These are phyloP conservation scores for Phytopythium helicoides DNA, from an alignment of 352 stramenopile genomes.

Conservation along the genomic window DNA sequence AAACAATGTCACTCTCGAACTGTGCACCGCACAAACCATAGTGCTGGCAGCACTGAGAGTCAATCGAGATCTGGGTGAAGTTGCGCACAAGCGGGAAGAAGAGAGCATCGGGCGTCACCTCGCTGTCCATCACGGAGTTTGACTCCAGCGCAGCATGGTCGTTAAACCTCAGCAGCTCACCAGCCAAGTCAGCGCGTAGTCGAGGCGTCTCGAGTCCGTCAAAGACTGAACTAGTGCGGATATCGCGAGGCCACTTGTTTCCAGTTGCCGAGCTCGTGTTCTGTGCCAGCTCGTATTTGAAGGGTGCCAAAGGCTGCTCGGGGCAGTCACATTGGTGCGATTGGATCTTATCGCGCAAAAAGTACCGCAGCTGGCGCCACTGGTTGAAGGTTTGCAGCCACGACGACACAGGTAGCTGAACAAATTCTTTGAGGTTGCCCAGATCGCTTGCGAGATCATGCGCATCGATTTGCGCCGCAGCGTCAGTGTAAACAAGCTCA, in stretches of 20 bases:
- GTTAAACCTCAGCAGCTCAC: slow-evolving; percentile 1
- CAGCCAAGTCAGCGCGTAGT: background rate
- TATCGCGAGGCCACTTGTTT: background rate
- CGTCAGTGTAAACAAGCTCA: slow-evolving; percentile 71
- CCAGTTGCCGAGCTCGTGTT: background rate
- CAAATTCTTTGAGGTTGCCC: slow-evolving; percentile 68
- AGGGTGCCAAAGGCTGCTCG: slow-evolving; percentile 72
- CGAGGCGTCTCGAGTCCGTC: background rate
- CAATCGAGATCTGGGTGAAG: slow-evolving; percentile 86
- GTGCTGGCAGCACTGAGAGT: slow-evolving; percentile 87
- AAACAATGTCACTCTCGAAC: slow-evolving; percentile 84
- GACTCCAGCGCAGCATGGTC: background rate
- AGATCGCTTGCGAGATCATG: slow-evolving; percentile 74
- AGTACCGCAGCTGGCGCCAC: slow-evolving; percentile 84
- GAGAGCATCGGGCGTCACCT: slow-evolving; percentile 59
- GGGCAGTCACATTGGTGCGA: slow-evolving; percentile 63
- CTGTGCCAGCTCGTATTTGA: slow-evolving; percentile 64
- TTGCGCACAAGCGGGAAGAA: slow-evolving; percentile 83
- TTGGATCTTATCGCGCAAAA: slow-evolving; percentile 71
- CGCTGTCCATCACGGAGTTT: background rate
- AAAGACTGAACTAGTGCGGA: background rate
- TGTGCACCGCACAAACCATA: slow-evolving; percentile 87
- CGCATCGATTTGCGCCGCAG: slow-evolving; percentile 40
- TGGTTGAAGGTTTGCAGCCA: slow-evolving; percentile 89
- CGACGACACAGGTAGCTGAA: slow-evolving; percentile 82